Evolutionary conservation across 306 rosid species (phyloP).

Genomic region (Acacia melanoxylon): DNA sequence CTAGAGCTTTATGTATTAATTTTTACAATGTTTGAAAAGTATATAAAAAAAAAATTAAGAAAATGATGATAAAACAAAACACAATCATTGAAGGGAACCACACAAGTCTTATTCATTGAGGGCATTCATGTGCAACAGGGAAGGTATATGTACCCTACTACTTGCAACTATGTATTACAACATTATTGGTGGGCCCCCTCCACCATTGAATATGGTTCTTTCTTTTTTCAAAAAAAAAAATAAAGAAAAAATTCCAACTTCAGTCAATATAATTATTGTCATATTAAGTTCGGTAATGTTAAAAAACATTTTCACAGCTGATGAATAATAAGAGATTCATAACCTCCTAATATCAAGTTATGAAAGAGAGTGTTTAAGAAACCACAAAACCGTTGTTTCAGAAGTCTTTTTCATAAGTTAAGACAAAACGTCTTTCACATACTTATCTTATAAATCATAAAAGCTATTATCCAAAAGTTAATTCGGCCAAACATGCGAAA

Average conservation of each 20-base stretch:
- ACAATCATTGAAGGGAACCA: constrained; percentile 26
- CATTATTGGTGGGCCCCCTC: constrained; percentile 22
- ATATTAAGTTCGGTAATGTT: background rate
- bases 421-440: too few species aligned
- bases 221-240: too few species aligned
- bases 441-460: too few species aligned
- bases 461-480: too few species aligned
- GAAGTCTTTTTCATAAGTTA: too few species aligned
- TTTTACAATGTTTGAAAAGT: background rate
- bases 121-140: constrained; percentile 14
- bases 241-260: background rate
- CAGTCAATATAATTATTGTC: background rate
- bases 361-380: too few species aligned
- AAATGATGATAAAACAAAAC: constrained; percentile 19
- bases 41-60: background rate
- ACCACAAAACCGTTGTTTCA: too few species aligned
- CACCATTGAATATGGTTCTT: background rate
- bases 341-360: background rate
- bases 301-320: background rate
- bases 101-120: constrained; percentile 24
- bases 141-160: constrained; percentile 34
- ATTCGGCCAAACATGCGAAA: background rate
- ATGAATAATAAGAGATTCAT: background rate
- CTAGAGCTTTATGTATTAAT: background rate
- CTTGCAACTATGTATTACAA: constrained; percentile 16